A percentile compares a stretch with the other conserved stretches of the same genome.
Conservation (phyloP, 768 basidiomycete species). For the Cubamyces sp. region DNA sequence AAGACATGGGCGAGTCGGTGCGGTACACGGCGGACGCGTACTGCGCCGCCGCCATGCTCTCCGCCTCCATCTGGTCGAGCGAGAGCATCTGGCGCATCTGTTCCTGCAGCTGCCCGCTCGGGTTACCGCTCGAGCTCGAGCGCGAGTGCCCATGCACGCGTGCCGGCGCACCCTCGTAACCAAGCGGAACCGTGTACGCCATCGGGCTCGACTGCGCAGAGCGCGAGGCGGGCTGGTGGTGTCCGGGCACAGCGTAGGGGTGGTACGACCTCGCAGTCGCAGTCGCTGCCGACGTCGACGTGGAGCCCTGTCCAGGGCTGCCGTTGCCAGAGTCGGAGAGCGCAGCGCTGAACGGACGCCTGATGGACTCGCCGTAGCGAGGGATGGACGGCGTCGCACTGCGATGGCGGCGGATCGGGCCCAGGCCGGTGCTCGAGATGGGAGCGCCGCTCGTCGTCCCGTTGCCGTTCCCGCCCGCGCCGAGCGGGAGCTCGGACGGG, state of each 20-base stretch:
- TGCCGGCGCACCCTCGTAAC: slow-evolving; percentile 28
- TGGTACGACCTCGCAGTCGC: slow-evolving; percentile 35
- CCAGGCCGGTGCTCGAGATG: slow-evolving; percentile 39
- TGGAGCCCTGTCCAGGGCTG: not conserved
- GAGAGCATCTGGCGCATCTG: slow-evolving; percentile 34
- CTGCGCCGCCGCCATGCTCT: slow-evolving; percentile 18
- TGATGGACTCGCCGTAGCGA: slow-evolving; percentile 53
- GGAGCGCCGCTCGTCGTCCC: not conserved
- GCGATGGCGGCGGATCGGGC: slow-evolving; percentile 69
- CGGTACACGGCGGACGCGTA: slow-evolving; percentile 17
- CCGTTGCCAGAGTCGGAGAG: slow-evolving; percentile 37
- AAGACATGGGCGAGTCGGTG: slow-evolving; percentile 24
- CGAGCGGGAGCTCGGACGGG: slow-evolving; percentile 44
- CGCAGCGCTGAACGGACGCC: slow-evolving; percentile 47
- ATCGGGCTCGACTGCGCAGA: slow-evolving; percentile 41
- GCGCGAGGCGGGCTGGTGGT: slow-evolving; percentile 24
- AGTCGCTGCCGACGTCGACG: not conserved
- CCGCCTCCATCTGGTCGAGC: slow-evolving; percentile 30
- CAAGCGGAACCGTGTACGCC: slow-evolving; percentile 58
- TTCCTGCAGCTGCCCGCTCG: slow-evolving; percentile 32
- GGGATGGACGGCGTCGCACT: slow-evolving; percentile 75
- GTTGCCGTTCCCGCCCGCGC: not conserved
- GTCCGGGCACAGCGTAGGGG: slow-evolving; percentile 37
- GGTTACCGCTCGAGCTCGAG: slow-evolving; percentile 34
- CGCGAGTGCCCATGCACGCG: slow-evolving; percentile 25